A percentile compares a stretch with the other conserved stretches of the same genome.
Evolutionary conservation across 257 asterid species (phyloP).

Genomic region (Anisodus acutangulus): DNA sequence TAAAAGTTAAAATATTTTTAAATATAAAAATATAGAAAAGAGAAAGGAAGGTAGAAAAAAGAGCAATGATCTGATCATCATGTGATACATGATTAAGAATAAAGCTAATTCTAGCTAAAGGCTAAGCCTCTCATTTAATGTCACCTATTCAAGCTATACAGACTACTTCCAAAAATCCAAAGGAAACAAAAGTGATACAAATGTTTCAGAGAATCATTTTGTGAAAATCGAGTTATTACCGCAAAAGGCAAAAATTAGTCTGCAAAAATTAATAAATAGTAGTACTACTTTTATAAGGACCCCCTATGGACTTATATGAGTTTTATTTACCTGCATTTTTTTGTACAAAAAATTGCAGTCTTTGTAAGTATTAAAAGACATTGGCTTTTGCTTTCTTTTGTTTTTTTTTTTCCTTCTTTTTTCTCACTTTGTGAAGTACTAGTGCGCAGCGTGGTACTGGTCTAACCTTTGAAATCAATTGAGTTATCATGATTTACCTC

Average conservation of each 20-base stretch:
- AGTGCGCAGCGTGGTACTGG: no score
- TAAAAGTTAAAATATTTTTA: no score
- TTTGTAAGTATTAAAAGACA: constrained; percentile 14
- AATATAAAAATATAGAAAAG: no score
- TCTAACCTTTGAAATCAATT: no score
- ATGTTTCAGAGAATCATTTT: background rate
- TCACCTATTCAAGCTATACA: background rate
- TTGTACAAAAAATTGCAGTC: background rate
- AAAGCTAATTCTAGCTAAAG: constrained; percentile 2
- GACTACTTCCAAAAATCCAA: background rate
- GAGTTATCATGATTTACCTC: no score
- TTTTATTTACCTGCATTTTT: background rate
- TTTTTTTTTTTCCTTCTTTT: no score
- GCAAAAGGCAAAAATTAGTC: constrained; percentile 9
- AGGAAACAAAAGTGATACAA: background rate
- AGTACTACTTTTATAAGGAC: background rate
- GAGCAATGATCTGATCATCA: constrained; percentile 3
- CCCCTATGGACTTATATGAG: background rate
- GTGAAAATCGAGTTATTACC: constrained; percentile 23
- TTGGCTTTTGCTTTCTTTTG: background rate
- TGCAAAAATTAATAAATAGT: background rate
- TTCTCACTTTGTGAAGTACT: no score
- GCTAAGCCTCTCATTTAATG: constrained; percentile 3
- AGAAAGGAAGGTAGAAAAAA: no score
- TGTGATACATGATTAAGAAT: constrained; percentile 18